Percentiles rank a stretch among this genome's conserved stretches.
These are phyloP conservation scores for Suillus brevipes DNA, from an alignment of 768 basidiomycete species.

Conservation along the genomic window DNA sequence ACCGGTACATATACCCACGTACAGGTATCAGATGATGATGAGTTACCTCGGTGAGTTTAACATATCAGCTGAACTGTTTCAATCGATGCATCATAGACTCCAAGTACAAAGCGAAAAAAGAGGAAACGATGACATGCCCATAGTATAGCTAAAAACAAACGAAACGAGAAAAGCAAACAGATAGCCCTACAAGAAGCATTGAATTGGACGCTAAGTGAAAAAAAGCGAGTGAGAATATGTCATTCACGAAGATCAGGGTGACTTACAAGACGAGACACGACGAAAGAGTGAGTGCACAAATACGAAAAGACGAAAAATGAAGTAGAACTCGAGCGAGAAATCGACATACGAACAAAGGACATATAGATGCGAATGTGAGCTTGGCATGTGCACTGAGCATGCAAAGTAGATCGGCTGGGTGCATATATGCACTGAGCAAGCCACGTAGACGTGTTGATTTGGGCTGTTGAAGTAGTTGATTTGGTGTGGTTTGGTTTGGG, in stretches of 20 bases:
- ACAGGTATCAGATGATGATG: background rate
- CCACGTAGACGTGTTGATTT: background rate
- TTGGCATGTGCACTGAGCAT: slow-evolving; percentile 2
- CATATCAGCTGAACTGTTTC: background rate
- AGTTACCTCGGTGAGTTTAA: background rate
- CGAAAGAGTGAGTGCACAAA: background rate
- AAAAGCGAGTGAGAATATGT: background rate
- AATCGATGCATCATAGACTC: background rate
- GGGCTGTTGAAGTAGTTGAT: background rate
- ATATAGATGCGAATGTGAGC: background rate
- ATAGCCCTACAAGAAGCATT: slow-evolving; percentile 7
- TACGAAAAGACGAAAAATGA: background rate
- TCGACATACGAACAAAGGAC: background rate
- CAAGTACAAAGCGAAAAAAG: background rate
- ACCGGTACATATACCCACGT: background rate
- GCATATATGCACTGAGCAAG: slow-evolving; percentile 1
- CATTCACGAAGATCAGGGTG: background rate
- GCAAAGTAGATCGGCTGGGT: background rate
- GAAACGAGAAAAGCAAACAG: slow-evolving; percentile 6
- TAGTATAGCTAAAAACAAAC: background rate
- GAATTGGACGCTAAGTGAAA: background rate
- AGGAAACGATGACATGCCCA: background rate
- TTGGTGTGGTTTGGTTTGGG: background rate
- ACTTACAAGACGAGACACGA: background rate
- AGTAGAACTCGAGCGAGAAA: background rate